phyloP scores from a whole-genome alignment of 2,329 filamentous ascomycete species.

The Torrubiellomyces zombiae region DNA sequence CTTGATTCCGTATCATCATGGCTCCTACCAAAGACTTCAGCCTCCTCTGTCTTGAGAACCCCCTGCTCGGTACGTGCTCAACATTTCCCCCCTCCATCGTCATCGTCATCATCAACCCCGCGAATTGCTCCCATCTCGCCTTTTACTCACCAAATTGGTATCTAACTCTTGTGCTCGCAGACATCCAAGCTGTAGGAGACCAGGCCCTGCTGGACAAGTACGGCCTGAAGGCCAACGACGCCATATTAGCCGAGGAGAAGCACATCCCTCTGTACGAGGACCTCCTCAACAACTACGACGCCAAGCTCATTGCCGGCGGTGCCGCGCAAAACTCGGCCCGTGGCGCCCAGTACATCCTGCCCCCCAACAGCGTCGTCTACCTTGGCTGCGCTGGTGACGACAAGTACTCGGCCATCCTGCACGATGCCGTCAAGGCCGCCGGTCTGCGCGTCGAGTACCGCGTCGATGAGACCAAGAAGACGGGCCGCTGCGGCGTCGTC shows the following conservation, averaged over 20 bases:
- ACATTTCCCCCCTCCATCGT: slow-evolving; percentile 2
- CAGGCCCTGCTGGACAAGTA: slow-evolving; percentile 83
- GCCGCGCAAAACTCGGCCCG: slow-evolving; percentile 96
- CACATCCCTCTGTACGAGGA: slow-evolving; percentile 87
- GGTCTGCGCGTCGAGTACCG: slow-evolving; percentile 92
- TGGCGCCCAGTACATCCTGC: slow-evolving; percentile 90
- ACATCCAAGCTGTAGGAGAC: slow-evolving; percentile 81
- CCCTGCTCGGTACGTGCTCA: slow-evolving; percentile 59
- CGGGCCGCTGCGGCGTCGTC: slow-evolving; percentile 87
- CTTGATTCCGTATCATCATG: too few species aligned
- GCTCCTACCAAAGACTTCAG: slow-evolving; percentile 62
- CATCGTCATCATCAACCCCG: too few species aligned
- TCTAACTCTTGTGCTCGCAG: slow-evolving; percentile 24
- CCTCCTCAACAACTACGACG: slow-evolving; percentile 77
- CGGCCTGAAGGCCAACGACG: slow-evolving; percentile 85
- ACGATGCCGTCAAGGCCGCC: slow-evolving; percentile 69
- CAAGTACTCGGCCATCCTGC: slow-evolving; percentile 83
- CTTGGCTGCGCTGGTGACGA: slow-evolving; percentile 88
- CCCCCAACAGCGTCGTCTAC: slow-evolving; percentile 78
- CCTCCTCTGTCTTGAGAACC: slow-evolving; percentile 92
- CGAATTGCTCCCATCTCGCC: too few species aligned
- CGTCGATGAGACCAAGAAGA: slow-evolving; percentile 67
- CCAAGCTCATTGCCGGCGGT: slow-evolving; percentile 88
- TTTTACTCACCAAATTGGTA: slow-evolving; percentile 1
- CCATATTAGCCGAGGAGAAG: slow-evolving; percentile 87